Percentiles rank a stretch among this genome's conserved stretches.
Evolutionary conservation across 352 stramenopile species (phyloP).

Genomic region (Phytophthora macrochlamydospora): DNA sequence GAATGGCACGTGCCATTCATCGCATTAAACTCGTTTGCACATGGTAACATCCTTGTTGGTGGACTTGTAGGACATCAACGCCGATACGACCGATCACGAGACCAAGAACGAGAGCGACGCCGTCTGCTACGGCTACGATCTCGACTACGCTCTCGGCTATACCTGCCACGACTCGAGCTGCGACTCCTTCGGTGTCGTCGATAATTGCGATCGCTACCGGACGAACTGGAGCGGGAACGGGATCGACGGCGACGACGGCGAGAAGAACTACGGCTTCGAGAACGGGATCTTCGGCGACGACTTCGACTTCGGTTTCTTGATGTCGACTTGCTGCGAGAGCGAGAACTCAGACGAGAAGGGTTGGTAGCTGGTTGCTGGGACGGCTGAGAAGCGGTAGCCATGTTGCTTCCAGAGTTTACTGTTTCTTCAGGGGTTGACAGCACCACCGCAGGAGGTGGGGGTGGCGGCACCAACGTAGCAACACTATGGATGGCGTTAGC

Average conservation of each 20-base stretch:
- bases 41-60: too few relatives aligned
- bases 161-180: conserved; percentile 31
- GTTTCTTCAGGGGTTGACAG: neutral
- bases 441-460: conserved; percentile 6
- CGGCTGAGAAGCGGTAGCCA: neutral
- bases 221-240: conserved; percentile 32
- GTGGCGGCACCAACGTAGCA: conserved; percentile 11
- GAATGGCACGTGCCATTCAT: neutral
- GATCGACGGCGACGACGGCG: conserved; percentile 17
- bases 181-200: conserved; percentile 18
- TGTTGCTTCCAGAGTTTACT: neutral
- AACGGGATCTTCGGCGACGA: conserved; percentile 11
- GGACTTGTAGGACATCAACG: neutral
- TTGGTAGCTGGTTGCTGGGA: neutral
- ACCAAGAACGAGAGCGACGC: conserved; percentile 36
- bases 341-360: neutral
- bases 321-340: conserved; percentile 9
- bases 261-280: conserved; percentile 25
- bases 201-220: conserved; percentile 12
- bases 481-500: conserved; percentile 1
- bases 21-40: neutral
- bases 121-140: conserved; percentile 18
- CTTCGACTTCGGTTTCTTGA: conserved; percentile 27
- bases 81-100: conserved; percentile 25
- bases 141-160: conserved; percentile 26